Conservation (phyloP, 441 rosid genomes). For the Pelargonium australe region DNA sequence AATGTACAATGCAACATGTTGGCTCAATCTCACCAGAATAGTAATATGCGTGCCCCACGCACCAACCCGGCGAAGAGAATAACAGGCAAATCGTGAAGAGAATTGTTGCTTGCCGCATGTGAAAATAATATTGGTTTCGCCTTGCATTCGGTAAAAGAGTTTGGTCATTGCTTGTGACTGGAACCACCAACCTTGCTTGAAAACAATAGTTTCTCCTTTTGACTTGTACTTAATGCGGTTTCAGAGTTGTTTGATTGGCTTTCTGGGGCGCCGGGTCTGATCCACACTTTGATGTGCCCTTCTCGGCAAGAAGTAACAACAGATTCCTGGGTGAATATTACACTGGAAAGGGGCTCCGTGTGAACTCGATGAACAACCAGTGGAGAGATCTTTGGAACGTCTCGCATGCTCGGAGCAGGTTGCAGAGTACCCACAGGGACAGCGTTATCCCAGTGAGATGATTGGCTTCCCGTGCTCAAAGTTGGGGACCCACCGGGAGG, state of each 20-base stretch:
- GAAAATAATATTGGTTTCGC: conserved; percentile 11
- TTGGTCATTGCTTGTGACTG: conserved; percentile 53
- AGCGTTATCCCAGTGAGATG: conserved; percentile 87
- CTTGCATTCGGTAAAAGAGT: conserved; percentile 4
- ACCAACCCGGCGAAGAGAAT: conserved; percentile 20
- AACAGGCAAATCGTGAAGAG: no score
- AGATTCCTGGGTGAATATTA: conserved; percentile 79
- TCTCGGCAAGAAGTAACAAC: conserved; percentile 79
- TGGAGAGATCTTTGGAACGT: conserved; percentile 87
- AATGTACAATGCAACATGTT: conserved; percentile 35
- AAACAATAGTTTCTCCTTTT: conserved; percentile 32
- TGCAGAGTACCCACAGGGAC: conserved; percentile 71
- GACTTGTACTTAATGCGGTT: conserved; percentile 38
- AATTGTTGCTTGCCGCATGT: no score
- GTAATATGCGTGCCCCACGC: conserved; percentile 18
- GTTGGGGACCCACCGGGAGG: conserved; percentile 98
- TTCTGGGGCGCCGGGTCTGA: conserved; percentile 59
- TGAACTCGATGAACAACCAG: conserved; percentile 80
- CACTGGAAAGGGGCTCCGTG: conserved; percentile 81
- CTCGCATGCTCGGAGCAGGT: conserved; percentile 82
- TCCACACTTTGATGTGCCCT: conserved; percentile 92
- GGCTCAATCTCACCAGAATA: conserved; percentile 27
- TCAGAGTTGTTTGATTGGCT: conserved; percentile 50
- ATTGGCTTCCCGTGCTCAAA: conserved; percentile 89
- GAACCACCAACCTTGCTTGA: conserved; percentile 48